Percentiles rank a stretch among this genome's conserved stretches.
Conservation (phyloP, 371 early-diverging fungal species). For the Mucor irregularis region DNA sequence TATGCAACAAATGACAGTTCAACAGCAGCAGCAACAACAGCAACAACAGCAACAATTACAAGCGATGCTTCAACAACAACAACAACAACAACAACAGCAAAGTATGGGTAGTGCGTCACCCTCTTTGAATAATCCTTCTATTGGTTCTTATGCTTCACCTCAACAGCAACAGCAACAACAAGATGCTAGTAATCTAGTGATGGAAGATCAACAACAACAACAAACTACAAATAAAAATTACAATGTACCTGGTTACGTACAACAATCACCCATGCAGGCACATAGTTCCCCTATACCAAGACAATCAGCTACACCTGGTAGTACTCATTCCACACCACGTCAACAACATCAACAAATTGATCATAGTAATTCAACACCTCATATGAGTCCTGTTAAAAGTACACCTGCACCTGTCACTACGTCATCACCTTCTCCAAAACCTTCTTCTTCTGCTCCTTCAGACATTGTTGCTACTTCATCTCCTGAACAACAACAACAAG, state of each 20-base stretch:
- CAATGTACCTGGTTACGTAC: slow-evolving; percentile 19
- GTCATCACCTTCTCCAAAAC: slow-evolving; percentile 16
- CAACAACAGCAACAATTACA: slow-evolving; percentile 9
- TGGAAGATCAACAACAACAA: slow-evolving; percentile 8
- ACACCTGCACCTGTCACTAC: neutral
- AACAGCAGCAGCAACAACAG: slow-evolving; percentile 26
- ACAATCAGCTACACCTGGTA: slow-evolving; percentile 36
- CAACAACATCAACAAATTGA: slow-evolving; percentile 38
- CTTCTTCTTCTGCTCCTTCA: neutral
- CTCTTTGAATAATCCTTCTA: slow-evolving; percentile 22
- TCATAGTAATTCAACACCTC: slow-evolving; percentile 6
- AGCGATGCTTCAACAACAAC: slow-evolving; percentile 10
- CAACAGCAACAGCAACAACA: slow-evolving; percentile 16
- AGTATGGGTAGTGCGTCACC: slow-evolving; percentile 17
- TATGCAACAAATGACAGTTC: slow-evolving; percentile 29
- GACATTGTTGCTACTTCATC: neutral
- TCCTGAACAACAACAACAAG: neutral
- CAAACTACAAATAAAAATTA: slow-evolving; percentile 11
- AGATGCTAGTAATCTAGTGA: too few relatives aligned
- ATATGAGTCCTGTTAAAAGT: slow-evolving; percentile 10
- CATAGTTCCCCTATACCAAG: slow-evolving; percentile 32
- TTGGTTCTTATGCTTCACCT: slow-evolving; percentile 26
- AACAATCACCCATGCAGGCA: slow-evolving; percentile 33
- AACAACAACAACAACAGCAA: slow-evolving; percentile 19
- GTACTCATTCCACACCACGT: slow-evolving; percentile 37